These are phyloP conservation scores for Wolfiporia cocos DNA, from an alignment of 1,284 basidiomycete species.

Conservation along the genomic window DNA sequence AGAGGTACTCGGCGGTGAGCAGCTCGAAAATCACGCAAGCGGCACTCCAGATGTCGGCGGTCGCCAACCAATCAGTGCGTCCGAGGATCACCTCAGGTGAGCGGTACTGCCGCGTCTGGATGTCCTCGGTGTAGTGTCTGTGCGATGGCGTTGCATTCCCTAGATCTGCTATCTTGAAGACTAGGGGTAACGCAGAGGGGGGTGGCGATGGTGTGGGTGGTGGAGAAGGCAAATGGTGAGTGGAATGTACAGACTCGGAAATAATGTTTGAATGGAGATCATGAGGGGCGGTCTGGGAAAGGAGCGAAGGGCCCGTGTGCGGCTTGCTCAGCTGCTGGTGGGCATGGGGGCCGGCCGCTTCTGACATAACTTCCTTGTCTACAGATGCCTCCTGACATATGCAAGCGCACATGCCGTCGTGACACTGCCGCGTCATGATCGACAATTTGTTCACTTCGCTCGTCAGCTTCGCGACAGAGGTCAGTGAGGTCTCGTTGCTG, in stretches of 20 bases:
- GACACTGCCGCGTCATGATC: slow-evolving; percentile 12
- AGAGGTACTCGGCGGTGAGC: slow-evolving; percentile 82
- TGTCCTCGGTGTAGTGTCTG: slow-evolving; percentile 88
- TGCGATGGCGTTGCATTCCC: slow-evolving; percentile 83
- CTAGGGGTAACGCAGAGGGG: slow-evolving; percentile 37
- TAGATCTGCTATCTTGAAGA: slow-evolving; percentile 89
- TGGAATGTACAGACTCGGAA: slow-evolving; percentile 13
- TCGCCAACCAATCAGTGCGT: slow-evolving; percentile 78
- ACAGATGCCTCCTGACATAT: slow-evolving; percentile 10
- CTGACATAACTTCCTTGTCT: slow-evolving; percentile 2
- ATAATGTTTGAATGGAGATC: slow-evolving; percentile 14
- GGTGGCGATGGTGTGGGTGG: slow-evolving; percentile 6
- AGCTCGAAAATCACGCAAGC: slow-evolving; percentile 87
- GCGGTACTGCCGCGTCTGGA: slow-evolving; percentile 91
- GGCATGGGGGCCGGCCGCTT: background rate
- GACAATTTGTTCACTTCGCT: slow-evolving; percentile 19
- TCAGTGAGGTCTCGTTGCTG: slow-evolving; percentile 25
- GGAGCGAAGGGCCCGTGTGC: slow-evolving; percentile 45
- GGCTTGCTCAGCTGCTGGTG: slow-evolving; percentile 5
- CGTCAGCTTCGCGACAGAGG: slow-evolving; percentile 28
- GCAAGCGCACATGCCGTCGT: slow-evolving; percentile 10
- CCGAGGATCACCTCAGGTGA: slow-evolving; percentile 90
- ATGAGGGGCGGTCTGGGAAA: slow-evolving; percentile 59
- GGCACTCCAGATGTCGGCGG: slow-evolving; percentile 86
- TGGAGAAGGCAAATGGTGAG: slow-evolving; percentile 12